phyloP scores from a whole-genome alignment of 805 yeast genomes.

The Yamadazyma nakazawae region DNA sequence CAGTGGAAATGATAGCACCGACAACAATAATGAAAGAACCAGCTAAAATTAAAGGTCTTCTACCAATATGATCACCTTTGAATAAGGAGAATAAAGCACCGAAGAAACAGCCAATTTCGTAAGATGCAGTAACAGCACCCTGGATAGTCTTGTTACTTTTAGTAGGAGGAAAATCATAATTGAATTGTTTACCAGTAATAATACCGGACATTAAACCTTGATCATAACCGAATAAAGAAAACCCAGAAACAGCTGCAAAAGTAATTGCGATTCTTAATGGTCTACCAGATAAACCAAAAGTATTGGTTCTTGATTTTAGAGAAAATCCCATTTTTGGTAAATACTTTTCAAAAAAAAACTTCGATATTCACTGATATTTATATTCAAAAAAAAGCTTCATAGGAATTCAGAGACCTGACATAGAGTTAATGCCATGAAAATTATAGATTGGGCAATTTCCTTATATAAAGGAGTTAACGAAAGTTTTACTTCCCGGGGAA shows the following conservation, averaged over 20 bases:
- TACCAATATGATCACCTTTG: slow-evolving; percentile 38
- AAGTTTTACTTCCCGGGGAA: background rate
- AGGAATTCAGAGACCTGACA: background rate
- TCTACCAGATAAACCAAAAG: slow-evolving; percentile 55
- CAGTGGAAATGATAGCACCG: slow-evolving; percentile 37
- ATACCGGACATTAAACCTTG: slow-evolving; percentile 45
- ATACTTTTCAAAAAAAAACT: background rate
- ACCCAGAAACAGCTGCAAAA: slow-evolving; percentile 24
- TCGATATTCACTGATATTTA: background rate
- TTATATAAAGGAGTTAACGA: background rate
- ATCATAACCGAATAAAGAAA: slow-evolving; percentile 30
- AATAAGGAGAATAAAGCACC: slow-evolving; percentile 41
- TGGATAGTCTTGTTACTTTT: slow-evolving; percentile 37
- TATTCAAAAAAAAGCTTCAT: background rate
- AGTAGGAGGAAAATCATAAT: slow-evolving; percentile 36
- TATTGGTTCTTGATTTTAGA: slow-evolving; percentile 39
- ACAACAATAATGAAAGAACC: slow-evolving; percentile 38
- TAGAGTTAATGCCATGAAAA: slow-evolving; percentile 1
- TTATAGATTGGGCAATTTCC: background rate
- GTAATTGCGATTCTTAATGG: slow-evolving; percentile 28
- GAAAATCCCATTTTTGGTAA: slow-evolving; percentile 8
- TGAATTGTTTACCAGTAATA: slow-evolving; percentile 36
- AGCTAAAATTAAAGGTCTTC: slow-evolving; percentile 36
- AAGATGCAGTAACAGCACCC: slow-evolving; percentile 68
- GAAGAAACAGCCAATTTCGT: slow-evolving; percentile 59